phyloP scores from a whole-genome alignment of 257 asterid genomes.

The Jasminum sambac region DNA sequence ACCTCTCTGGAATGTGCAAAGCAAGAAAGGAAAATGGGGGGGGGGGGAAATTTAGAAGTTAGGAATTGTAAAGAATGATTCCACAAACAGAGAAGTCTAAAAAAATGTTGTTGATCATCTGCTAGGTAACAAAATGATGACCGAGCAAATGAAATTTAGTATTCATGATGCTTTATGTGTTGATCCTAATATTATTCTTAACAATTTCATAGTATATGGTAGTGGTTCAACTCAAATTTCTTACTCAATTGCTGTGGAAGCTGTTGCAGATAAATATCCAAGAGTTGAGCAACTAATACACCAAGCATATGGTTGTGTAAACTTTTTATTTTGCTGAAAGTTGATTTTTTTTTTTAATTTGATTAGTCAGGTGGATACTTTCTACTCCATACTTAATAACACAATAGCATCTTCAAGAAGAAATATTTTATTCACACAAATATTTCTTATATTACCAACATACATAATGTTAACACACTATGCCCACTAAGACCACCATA shows the following conservation, averaged over 20 bases:
- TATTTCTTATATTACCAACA: too few species aligned
- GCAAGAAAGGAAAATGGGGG: too few species aligned
- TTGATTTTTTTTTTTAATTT: too few species aligned
- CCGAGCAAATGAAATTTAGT: slow-evolving; percentile 95
- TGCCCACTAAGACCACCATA: too few species aligned
- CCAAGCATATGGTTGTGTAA: neutral
- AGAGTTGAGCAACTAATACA: slow-evolving; percentile 79
- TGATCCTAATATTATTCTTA: slow-evolving; percentile 88
- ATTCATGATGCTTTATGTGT: slow-evolving; percentile 95
- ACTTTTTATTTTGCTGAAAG: too few species aligned
- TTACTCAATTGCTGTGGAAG: slow-evolving; percentile 92
- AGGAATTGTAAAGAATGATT: slow-evolving; percentile 1
- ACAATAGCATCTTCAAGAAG: too few species aligned
- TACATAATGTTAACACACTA: too few species aligned
- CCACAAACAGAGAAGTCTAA: neutral
- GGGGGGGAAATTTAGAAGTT: neutral
- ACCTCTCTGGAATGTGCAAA: neutral
- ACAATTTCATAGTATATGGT: slow-evolving; percentile 93
- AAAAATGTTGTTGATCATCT: slow-evolving; percentile 4
- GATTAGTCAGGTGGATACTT: too few species aligned
- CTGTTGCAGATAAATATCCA: slow-evolving; percentile 93
- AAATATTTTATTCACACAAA: too few species aligned
- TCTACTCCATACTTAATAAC: too few species aligned
- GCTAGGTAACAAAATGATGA: slow-evolving; percentile 97
- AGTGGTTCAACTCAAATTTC: slow-evolving; percentile 98